Evolutionary conservation across 2,329 filamentous ascomycete species (phyloP).

Genomic region (Aurifilum marmelostoma): DNA sequence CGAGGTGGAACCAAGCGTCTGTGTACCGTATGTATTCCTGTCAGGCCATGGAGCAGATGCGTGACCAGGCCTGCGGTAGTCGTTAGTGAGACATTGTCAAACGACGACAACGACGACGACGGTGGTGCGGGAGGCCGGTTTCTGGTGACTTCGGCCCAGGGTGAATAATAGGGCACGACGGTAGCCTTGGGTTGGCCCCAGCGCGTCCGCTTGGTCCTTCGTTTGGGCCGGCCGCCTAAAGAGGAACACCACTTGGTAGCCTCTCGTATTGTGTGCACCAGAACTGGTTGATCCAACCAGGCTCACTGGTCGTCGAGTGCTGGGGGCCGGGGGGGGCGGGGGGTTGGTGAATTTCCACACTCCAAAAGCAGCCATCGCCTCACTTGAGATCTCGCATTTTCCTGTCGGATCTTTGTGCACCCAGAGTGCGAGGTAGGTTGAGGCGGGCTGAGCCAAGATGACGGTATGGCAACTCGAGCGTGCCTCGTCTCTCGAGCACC

Average conservation of each 20-base stretch:
- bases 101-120: not conserved
- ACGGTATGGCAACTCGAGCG: slow-evolving; percentile 14
- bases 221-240: not conserved
- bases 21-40: not conserved
- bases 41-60: not conserved
- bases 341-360: not conserved
- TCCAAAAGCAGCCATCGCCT: not conserved
- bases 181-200: not conserved
- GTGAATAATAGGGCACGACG: not conserved
- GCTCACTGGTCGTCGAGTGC: not conserved
- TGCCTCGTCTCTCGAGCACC: slow-evolving; percentile 7
- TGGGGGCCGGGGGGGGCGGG: too few species aligned
- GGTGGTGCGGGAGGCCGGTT: not conserved
- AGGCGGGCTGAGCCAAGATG: not conserved
- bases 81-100: not conserved
- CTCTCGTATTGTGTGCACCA: not conserved
- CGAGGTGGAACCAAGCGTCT: not conserved
- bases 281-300: not conserved
- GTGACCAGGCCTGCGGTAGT: not conserved
- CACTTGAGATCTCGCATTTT: not conserved
- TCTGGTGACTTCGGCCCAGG: not conserved
- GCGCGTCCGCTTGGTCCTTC: not conserved
- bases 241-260: not conserved
- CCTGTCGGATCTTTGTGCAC: not conserved
- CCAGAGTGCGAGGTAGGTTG: not conserved